phyloP scores from a whole-genome alignment of 306 rosid species.

The Dryas alaskensis region DNA sequence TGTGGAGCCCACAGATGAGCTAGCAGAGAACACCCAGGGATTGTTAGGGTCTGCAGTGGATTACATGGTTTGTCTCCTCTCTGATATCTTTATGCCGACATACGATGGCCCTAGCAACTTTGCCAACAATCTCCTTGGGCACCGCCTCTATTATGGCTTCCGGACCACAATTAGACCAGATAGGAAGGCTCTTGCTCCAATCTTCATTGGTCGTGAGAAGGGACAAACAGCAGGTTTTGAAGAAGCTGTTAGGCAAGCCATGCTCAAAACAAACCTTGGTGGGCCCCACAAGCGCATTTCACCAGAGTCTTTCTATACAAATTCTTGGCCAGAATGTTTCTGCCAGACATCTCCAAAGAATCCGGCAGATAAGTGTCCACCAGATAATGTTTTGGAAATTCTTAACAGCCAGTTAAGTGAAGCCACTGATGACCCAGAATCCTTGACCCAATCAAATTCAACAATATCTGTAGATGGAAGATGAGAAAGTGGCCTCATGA shows the following conservation, averaged over 20 bases:
- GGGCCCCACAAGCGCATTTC: constrained; percentile 80
- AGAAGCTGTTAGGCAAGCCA: constrained; percentile 68
- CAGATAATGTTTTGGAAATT: constrained; percentile 61
- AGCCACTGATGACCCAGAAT: constrained; percentile 23
- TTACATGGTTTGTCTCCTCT: constrained; percentile 98
- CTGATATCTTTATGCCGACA: constrained; percentile 98
- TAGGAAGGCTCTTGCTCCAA: constrained; percentile 91
- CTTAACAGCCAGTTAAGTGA: constrained; percentile 46
- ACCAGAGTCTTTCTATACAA: constrained; percentile 94
- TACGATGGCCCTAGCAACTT: constrained; percentile 99
- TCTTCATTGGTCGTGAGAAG: constrained; percentile 72
- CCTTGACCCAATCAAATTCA: constrained; percentile 33
- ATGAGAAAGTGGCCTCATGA: constrained; percentile 20
- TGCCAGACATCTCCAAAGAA: constrained; percentile 65
- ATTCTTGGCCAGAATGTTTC: constrained; percentile 99
- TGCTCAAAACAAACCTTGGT: constrained; percentile 82
- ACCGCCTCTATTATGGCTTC: constrained; percentile 94
- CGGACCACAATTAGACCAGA: constrained; percentile 90
- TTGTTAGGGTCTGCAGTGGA: constrained; percentile 95
- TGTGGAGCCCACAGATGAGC: constrained; percentile 72
- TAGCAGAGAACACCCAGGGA: constrained; percentile 73
- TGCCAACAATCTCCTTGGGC: constrained; percentile 97
- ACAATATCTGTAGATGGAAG: constrained; percentile 41
- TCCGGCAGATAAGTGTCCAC: constrained; percentile 76
- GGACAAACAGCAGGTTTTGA: constrained; percentile 65